Base-by-base conservation (phyloP, 1,284 basidiomycete species). In the Cronartium quercuum region DNA sequence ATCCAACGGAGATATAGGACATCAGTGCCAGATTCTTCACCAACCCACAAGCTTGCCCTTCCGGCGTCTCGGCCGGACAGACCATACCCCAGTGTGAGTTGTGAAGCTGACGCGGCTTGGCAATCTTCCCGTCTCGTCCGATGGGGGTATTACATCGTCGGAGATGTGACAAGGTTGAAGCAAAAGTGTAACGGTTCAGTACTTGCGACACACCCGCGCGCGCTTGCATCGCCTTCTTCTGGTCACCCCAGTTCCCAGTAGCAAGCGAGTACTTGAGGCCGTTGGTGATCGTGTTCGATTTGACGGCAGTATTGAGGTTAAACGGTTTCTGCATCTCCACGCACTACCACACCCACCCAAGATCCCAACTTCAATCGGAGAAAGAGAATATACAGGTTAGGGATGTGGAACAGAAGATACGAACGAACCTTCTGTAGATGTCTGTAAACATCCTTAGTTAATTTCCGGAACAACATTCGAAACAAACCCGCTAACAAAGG, bases 11-110 rank as follows among this genome's bases (percentile, higher is more conserved):
- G 77, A 98, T 96, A 83, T 93, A 95, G 7, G 94, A 86, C 94
- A 98, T 97, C 78, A 98, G 88, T 9, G 95, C 92, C 76, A 99
- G 84, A 83, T 99, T 98, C 85, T 99, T 98, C 83, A 98, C 96
- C 62, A 98, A 87, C 83, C 95, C 95, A 84, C 95, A 99, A 77
- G 95, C 96, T 82, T 98, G 95, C 73, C 95, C 95, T 89, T 99
- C 95, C 6, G 95, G 95, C 12, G 95, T 99, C 83, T 99, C 95
- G 66, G 96, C 96, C 57, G 95, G 96, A 81, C 94, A 97, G 12
- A 99, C 95, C 94, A 98, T 97, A 61, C 95, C 95, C 95, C 95
- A 99, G 81, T 99, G 95, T 1, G 96, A 98, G 82, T 98, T 98
- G 83, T 99, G 96, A 74, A 99, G 85, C 81, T 98, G 96, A 81